Evolutionary conservation across 2,329 filamentous ascomycete species (phyloP).

Genomic region (Fusarium succisae): DNA sequence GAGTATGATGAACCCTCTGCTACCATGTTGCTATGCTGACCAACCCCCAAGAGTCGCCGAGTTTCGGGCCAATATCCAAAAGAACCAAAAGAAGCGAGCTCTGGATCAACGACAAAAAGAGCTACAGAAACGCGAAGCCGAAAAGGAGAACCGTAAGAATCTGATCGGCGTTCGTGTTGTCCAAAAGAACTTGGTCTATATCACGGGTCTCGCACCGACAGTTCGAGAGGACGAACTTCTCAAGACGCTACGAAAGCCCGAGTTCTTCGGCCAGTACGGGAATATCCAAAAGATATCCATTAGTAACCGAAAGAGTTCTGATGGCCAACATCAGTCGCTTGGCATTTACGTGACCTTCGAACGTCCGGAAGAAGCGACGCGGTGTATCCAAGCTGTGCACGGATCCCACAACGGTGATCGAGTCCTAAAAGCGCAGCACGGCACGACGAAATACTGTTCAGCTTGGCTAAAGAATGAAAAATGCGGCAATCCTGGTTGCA

Average conservation of each 20-base stretch:
- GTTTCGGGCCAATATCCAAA: conserved; percentile 81
- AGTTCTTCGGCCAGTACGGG: conserved; percentile 98
- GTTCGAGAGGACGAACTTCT: conserved; percentile 92
- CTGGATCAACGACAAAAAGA: conserved; percentile 89
- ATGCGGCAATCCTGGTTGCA: conserved; percentile 95
- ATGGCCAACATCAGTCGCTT: conserved; percentile 83
- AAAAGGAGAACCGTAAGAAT: conserved; percentile 95
- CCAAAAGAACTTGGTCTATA: conserved; percentile 98
- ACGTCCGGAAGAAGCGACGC: conserved; percentile 86
- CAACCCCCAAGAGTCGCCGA: conserved; percentile 68
- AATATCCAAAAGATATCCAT: conserved; percentile 99
- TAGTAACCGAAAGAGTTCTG: conserved; percentile 86
- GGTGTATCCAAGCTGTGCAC: conserved; percentile 91
- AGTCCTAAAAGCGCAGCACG: conserved; percentile 78
- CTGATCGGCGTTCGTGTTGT: conserved; percentile 94
- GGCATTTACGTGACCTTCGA: conserved; percentile 99
- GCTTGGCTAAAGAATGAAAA: conserved; percentile 94
- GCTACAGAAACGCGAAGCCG: conserved; percentile 93
- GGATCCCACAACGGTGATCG: conserved; percentile 91
- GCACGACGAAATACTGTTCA: conserved; percentile 98
- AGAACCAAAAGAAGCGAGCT: conserved; percentile 92
- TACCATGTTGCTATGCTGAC: conserved; percentile 29
- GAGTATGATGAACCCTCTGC: conserved; percentile 70
- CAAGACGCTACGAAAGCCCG: conserved; percentile 85
- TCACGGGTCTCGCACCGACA: conserved; percentile 91